Percentiles rank a stretch among this genome's conserved stretches.
phyloP scores from a whole-genome alignment of 139 green algal species.

The Chlorella sp. region DNA sequence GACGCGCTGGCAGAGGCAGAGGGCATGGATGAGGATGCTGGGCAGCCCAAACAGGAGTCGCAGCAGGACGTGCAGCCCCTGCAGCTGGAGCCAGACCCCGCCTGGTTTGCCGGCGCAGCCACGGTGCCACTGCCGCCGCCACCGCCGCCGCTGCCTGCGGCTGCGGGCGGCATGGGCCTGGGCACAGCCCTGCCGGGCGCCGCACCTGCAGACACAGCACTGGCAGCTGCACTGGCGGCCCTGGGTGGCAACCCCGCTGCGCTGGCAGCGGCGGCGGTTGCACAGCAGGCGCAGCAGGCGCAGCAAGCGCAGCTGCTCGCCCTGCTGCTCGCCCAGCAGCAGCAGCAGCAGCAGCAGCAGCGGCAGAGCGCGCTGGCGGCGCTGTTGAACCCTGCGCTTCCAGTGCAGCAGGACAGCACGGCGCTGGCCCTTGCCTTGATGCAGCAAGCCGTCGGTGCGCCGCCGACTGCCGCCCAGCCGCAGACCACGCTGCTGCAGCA shows the following conservation, averaged over 20 bases:
- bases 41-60: neutral
- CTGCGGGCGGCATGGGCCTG: no score
- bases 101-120: neutral
- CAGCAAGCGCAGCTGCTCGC: neutral
- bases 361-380: neutral
- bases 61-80: neutral
- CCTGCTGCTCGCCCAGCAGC: neutral
- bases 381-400: neutral
- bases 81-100: neutral
- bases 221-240: no score
- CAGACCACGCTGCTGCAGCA: neutral
- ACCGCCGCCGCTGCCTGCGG: neutral
- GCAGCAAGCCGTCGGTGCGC: no score
- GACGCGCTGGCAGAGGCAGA: neutral
- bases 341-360: slow-evolving; percentile 7
- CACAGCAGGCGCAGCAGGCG: neutral
- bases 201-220: no score
- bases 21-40: neutral
- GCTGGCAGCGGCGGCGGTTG: no score
- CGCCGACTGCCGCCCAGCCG: neutral
- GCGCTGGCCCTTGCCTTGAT: no score
- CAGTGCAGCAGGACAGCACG: neutral
- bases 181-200: no score
- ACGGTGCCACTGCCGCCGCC: neutral
- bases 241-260: no score